Evolutionary conservation across 2,329 filamentous ascomycete species (phyloP).

Genomic region (Fusarium camptoceras): DNA sequence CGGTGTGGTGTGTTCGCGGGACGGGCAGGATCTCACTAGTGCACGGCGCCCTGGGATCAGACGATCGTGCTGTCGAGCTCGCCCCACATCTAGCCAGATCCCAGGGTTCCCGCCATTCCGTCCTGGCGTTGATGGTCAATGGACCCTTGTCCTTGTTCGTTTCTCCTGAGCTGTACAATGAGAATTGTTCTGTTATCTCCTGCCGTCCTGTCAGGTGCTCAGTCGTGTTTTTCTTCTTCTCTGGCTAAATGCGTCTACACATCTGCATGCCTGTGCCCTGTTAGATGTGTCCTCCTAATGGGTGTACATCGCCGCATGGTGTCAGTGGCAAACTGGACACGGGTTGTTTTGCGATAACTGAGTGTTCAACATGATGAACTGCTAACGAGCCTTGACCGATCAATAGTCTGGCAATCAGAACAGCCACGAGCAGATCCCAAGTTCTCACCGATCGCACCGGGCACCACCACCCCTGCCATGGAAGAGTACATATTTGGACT

Average conservation of each 20-base stretch:
- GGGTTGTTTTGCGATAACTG: constrained; percentile 31
- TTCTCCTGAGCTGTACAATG: constrained; percentile 34
- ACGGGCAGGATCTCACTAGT: constrained; percentile 49
- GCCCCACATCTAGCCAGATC: constrained; percentile 47
- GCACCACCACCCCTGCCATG: constrained; percentile 37
- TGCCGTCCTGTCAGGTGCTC: constrained; percentile 24
- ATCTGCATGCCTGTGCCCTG: constrained; percentile 3
- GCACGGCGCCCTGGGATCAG: constrained; percentile 45
- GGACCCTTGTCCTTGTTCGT: constrained; percentile 37
- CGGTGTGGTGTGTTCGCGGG: constrained; percentile 46
- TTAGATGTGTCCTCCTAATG: constrained; percentile 1
- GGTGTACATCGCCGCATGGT: constrained; percentile 6
- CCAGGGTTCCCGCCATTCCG: constrained; percentile 46
- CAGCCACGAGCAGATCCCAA: constrained; percentile 33
- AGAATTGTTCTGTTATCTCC: constrained; percentile 1
- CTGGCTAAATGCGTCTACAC: constrained; percentile 31
- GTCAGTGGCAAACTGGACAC: constrained; percentile 34
- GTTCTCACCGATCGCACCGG: constrained; percentile 44
- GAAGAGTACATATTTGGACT: constrained; percentile 15
- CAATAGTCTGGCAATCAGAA: constrained; percentile 28
- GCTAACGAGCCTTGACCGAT: constrained; percentile 35
- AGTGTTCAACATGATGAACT: constrained; percentile 31
- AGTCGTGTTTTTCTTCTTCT: constrained; percentile 22
- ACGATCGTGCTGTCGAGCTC: constrained; percentile 46
- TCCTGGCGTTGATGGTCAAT: constrained; percentile 32